phyloP scores from a whole-genome alignment of 345 rosid genomes.

The Aquilaria yunnanensis region DNA sequence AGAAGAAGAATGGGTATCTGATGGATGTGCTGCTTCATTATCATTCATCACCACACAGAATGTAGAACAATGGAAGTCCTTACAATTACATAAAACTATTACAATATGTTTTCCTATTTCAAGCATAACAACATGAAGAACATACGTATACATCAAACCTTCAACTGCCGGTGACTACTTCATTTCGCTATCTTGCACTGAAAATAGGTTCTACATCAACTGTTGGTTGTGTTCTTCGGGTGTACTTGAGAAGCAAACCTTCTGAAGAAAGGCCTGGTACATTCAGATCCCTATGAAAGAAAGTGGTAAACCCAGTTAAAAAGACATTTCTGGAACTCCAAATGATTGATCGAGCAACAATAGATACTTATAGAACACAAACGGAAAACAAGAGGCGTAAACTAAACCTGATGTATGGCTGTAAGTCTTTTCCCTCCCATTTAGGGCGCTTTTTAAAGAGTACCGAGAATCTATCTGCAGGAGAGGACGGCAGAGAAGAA shows the following conservation, averaged over 20 bases:
- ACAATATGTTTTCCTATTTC: too few relatives aligned
- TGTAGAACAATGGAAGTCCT: too few relatives aligned
- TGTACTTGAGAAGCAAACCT: conserved; percentile 79
- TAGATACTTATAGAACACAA: neutral
- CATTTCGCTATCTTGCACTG: conserved; percentile 44
- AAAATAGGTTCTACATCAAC: conserved; percentile 67
- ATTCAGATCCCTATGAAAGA: conserved; percentile 56
- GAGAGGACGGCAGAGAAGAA: conserved; percentile 62
- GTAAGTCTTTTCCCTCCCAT: conserved; percentile 92
- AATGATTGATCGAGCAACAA: neutral
- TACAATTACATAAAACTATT: too few relatives aligned
- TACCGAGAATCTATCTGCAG: conserved; percentile 58
- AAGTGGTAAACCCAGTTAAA: conserved; percentile 5
- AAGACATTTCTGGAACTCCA: too few relatives aligned
- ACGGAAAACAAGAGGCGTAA: neutral
- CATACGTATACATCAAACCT: neutral
- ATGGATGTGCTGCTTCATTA: too few relatives aligned
- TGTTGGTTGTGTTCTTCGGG: conserved; percentile 68
- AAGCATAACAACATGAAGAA: neutral
- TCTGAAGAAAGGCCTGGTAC: conserved; percentile 83
- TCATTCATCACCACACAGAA: too few relatives aligned
- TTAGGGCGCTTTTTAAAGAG: conserved; percentile 69
- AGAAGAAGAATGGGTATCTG: too few relatives aligned
- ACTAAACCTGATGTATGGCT: conserved; percentile 73
- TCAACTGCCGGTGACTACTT: neutral